phyloP scores from a whole-genome alignment of 177 flowering plant species.

The Vitis hybrid region DNA sequence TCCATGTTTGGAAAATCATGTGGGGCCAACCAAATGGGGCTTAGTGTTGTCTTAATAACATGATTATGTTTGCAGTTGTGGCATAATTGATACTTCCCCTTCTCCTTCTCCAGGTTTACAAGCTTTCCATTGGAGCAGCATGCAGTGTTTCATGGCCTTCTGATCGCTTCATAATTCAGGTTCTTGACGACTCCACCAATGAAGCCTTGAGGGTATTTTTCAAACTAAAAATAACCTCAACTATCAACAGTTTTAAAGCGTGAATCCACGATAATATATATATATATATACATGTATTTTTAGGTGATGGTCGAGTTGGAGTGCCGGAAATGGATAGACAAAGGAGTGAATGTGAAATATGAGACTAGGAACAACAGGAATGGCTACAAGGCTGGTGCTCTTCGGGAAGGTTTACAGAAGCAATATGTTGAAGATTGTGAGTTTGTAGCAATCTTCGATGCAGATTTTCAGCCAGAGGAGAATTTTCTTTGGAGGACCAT shows the following conservation, averaged over 20 bases:
- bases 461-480: conserved; percentile 68
- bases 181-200: conserved; percentile 71
- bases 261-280: too few relatives aligned
- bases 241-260: background rate
- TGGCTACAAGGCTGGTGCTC: conserved; percentile 77
- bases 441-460: conserved; percentile 63
- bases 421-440: conserved; percentile 58
- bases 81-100: too few relatives aligned
- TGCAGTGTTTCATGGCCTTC: conserved; percentile 66
- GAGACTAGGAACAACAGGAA: conserved; percentile 56
- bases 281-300: background rate
- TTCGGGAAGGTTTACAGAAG: conserved; percentile 50
- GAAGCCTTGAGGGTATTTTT: conserved; percentile 36
- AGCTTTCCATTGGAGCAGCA: conserved; percentile 69
- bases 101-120: conserved; percentile 43
- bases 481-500: conserved; percentile 57
- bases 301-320: conserved; percentile 62
- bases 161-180: conserved; percentile 55
- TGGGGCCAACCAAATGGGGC: too few relatives aligned
- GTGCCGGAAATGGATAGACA: conserved; percentile 51
- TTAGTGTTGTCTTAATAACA: too few relatives aligned
- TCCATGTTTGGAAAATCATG: too few relatives aligned
- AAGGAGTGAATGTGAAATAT: conserved; percentile 56
- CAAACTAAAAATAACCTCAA: background rate
- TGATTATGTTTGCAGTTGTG: too few relatives aligned